Conservation (phyloP, 2,329 filamentous ascomycete genomes). For the Cercospora zeina region DNA sequence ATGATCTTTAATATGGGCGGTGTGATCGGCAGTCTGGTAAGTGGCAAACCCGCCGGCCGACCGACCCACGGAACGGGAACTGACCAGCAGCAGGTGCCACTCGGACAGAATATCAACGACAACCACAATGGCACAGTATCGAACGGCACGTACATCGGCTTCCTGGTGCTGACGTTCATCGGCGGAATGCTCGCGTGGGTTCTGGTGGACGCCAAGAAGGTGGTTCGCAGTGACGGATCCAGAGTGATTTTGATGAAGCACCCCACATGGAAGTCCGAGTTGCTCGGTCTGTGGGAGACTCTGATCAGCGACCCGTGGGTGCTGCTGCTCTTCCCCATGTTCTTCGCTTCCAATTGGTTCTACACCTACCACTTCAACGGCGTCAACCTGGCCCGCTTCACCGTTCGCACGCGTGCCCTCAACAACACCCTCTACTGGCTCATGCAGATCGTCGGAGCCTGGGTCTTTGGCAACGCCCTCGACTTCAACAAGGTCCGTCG, state of each 20-base stretch:
- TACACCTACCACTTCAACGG: constrained; percentile 77
- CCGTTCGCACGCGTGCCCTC: constrained; percentile 71
- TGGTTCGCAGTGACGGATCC: constrained; percentile 75
- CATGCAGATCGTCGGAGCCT: constrained; percentile 74
- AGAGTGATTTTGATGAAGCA: constrained; percentile 86
- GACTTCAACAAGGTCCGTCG: constrained; percentile 62
- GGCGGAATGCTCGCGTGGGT: constrained; percentile 69
- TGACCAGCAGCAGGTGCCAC: constrained; percentile 57
- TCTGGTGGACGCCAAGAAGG: constrained; percentile 68
- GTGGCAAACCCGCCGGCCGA: constrained; percentile 26
- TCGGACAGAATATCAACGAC: constrained; percentile 69
- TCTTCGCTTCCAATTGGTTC: constrained; percentile 77
- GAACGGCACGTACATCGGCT: constrained; percentile 84
- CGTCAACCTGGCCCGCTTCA: constrained; percentile 70
- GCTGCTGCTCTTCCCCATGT: constrained; percentile 76
- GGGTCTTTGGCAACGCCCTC: constrained; percentile 69
- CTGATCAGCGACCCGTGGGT: constrained; percentile 71
- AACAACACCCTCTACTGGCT: constrained; percentile 76
- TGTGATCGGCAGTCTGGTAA: constrained; percentile 74
- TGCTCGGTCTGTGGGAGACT: constrained; percentile 73
- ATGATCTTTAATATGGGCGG: constrained; percentile 91
- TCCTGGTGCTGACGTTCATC: constrained; percentile 76
- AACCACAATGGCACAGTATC: constrained; percentile 55
- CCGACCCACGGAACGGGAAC: not conserved
- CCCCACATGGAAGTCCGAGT: constrained; percentile 79